Conservation (phyloP, 164 flowering plant genomes). For the Saururus chinensis region DNA sequence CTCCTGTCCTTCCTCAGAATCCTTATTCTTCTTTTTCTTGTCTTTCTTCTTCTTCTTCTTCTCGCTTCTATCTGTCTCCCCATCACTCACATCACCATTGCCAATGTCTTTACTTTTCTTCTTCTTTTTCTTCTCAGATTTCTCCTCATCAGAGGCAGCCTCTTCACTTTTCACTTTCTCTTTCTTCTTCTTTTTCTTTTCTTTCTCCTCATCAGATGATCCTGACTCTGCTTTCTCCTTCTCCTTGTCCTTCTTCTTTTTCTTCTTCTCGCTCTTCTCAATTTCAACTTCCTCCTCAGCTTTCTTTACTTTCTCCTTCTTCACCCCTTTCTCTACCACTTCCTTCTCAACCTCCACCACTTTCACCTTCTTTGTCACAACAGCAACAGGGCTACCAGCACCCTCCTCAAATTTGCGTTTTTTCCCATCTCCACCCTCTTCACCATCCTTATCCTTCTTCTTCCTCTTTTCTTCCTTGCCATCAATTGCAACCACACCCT, state of each 20-base stretch:
- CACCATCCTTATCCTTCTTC: slow-evolving; percentile 21
- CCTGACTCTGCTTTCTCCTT: background rate
- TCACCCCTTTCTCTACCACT: background rate
- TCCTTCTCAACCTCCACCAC: background rate
- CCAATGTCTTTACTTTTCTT: background rate
- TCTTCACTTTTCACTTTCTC: background rate
- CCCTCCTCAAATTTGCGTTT: background rate
- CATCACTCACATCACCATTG: background rate
- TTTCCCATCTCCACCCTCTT: slow-evolving; percentile 5
- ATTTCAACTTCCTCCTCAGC: background rate
- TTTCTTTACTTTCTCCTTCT: slow-evolving; percentile 1
- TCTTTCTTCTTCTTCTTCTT: slow-evolving; percentile 2
- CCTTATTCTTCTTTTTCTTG: background rate
- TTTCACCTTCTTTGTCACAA: slow-evolving; percentile 3
- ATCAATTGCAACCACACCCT: slow-evolving; percentile 5
- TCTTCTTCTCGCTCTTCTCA: slow-evolving; percentile 6
- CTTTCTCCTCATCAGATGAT: slow-evolving; percentile 1
- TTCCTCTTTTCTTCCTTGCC: slow-evolving; percentile 18
- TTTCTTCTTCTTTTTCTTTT: slow-evolving; percentile 4
- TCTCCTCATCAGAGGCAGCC: background rate
- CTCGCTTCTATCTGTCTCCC: slow-evolving; percentile 2
- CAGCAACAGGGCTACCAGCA: slow-evolving; percentile 1
- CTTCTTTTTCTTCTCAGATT: slow-evolving; percentile 1
- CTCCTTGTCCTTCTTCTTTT: slow-evolving; percentile 4
- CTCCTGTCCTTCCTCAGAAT: background rate